Base-by-base conservation (phyloP, 768 basidiomycete genomes). In the Porphyrellus cyaneotinctus region DNA sequence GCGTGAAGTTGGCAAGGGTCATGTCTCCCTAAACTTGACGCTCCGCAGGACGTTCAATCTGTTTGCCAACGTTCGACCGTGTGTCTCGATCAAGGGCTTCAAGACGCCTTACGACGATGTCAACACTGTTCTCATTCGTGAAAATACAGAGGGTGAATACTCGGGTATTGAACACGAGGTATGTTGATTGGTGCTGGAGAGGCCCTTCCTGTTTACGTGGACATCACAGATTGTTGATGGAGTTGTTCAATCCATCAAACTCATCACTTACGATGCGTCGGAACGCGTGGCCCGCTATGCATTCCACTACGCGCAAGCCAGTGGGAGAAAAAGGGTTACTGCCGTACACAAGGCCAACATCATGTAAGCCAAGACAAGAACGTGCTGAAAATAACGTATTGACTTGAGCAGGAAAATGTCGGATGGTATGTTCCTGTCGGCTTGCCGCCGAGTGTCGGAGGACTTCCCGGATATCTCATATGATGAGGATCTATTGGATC, bases 311-410 rank as follows among this genome's bases (percentile, higher is more conserved):
- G 97, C 97, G n/a, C 83, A 87, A 61, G 78, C 85, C 50, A 85
- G 82, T 64, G 91, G 90, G 57, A 77, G 97, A 58, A 87, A 86
- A 70, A 85, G 90, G 61, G 97, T 99, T 56, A 98, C 95, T 23
- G 97, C 97, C 37, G 97, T 99, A 24, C 97, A 99, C 79, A 99
- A 99, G 76, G 97, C 97, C 22, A 97, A 95, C 69, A 97, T 99
- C 78, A 98, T 98, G 95, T 94, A 58, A 53, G 88, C 74, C 18
- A 22, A 23, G 31, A 17, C 39, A 52, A 31, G 47, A 11, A 30
- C 48, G 6, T 43, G 36, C 20, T 30, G 35, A 26, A 9, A 31
- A 31, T 51, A 45, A 52, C 30, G 49, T 61, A 57, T 36, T 66
- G 10, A 64, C 47, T 46, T 46, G 43, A 18, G 26, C 65, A 97